A percentile compares a stretch with the other conserved stretches of the same genome.
Evolutionary conservation across 805 yeast species (phyloP).

Genomic region (Saturnispora galanensis): DNA sequence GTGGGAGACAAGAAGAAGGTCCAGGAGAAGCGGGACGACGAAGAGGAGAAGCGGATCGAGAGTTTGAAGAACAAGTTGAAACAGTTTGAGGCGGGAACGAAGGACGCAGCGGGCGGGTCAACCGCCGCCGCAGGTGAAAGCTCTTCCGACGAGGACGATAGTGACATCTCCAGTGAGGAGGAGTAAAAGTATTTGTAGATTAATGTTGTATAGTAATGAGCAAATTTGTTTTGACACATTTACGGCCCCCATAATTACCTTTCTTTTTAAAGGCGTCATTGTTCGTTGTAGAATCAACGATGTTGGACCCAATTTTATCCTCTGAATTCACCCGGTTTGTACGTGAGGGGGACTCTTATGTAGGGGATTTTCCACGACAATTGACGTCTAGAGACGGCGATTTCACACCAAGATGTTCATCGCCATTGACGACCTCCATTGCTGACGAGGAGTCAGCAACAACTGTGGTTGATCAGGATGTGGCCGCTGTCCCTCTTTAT

Average conservation of each 20-base stretch:
- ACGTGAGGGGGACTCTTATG: too few species aligned
- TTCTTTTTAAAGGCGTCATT: too few species aligned
- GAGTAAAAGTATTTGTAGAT: conserved; percentile 10
- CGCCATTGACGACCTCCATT: conserved; percentile 8
- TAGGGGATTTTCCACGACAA: too few species aligned
- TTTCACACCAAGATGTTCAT: conserved; percentile 7
- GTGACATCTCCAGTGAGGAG: conserved; percentile 26
- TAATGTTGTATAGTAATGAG: conserved; percentile 6
- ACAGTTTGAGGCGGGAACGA: conserved; percentile 47
- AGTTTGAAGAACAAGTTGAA: conserved; percentile 66
- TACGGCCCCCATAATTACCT: too few species aligned
- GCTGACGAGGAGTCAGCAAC: neutral
- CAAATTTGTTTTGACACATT: neutral
- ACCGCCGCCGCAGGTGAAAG: conserved; percentile 33
- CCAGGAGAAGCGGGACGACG: conserved; percentile 34
- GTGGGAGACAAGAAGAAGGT: conserved; percentile 34
- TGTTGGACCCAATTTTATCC: too few species aligned
- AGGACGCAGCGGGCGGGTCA: conserved; percentile 10
- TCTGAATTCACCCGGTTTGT: too few species aligned
- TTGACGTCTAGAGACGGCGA: neutral
- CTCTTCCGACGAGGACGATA: conserved; percentile 60
- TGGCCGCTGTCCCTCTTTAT: neutral
- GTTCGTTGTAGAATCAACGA: too few species aligned
- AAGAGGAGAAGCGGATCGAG: conserved; percentile 67
- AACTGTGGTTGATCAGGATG: too few species aligned